Evolutionary conservation across 257 asterid species (phyloP).

Genomic region (Datura wrightii): DNA sequence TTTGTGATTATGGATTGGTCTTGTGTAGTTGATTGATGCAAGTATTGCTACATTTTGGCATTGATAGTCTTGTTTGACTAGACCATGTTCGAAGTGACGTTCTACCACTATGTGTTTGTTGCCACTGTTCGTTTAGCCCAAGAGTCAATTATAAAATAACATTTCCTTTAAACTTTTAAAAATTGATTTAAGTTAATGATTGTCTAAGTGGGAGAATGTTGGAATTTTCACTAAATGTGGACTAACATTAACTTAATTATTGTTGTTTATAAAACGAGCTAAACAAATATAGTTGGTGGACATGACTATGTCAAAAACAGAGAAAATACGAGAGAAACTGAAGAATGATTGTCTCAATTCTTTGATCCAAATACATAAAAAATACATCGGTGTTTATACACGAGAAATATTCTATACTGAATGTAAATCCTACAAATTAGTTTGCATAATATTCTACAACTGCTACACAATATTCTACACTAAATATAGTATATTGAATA

Average conservation of each 20-base stretch:
- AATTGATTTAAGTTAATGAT: not conserved
- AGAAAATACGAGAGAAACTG: no score
- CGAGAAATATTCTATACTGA: no score
- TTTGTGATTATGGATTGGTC: not conserved
- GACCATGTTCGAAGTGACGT: not conserved
- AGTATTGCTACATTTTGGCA: not conserved
- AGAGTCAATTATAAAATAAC: not conserved
- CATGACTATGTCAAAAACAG: no score
- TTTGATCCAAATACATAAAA: no score
- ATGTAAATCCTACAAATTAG: no score
- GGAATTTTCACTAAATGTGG: not conserved
- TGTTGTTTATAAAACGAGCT: not conserved
- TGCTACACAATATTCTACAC: no score
- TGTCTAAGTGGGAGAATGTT: not conserved
- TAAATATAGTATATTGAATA: no score
- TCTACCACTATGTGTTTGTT: not conserved
- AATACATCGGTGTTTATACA: no score
- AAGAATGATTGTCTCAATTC: no score
- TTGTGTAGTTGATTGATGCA: not conserved
- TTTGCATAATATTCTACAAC: no score
- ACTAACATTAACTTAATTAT: no score
- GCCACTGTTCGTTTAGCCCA: not conserved
- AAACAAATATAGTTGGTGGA: not conserved
- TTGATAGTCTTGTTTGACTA: not conserved
- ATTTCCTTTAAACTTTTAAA: not conserved